Percentiles rank a stretch among this genome's conserved stretches.
phyloP scores from a whole-genome alignment of 2,329 filamentous ascomycete species.

The Septoria petroselini region DNA sequence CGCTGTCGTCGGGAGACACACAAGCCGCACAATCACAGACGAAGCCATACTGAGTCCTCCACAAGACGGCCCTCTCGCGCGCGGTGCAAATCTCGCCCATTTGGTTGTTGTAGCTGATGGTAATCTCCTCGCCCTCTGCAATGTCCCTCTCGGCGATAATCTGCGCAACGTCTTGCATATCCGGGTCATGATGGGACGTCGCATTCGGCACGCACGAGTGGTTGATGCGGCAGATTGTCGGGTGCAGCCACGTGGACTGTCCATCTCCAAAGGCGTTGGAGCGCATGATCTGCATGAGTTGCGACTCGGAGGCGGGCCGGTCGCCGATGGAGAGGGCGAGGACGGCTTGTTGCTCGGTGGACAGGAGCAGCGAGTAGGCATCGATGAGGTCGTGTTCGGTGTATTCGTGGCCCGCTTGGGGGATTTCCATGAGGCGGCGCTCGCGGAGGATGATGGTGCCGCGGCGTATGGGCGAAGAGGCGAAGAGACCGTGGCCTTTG shows the following conservation, averaged over 20 bases:
- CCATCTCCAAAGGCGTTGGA: constrained; percentile 18
- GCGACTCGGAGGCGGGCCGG: neutral
- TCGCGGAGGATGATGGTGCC: constrained; percentile 16
- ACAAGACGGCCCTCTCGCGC: constrained; percentile 8
- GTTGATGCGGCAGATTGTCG: constrained; percentile 16
- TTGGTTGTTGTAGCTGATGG: constrained; percentile 15
- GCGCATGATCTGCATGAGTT: constrained; percentile 14
- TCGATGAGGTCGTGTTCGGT: constrained; percentile 6
- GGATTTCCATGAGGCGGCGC: constrained; percentile 10
- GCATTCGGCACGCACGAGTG: constrained; percentile 18
- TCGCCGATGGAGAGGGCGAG: constrained; percentile 5
- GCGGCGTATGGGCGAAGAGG: constrained; percentile 5
- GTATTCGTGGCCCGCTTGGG: constrained; percentile 4
- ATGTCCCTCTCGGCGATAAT: constrained; percentile 16
- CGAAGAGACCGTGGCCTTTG: constrained; percentile 16
- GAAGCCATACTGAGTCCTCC: constrained; percentile 17
- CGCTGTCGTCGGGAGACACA: too few species aligned
- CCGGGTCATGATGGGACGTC: constrained; percentile 5
- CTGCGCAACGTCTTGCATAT: constrained; percentile 9
- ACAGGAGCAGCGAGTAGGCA: constrained; percentile 7
- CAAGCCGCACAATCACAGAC: constrained; percentile 13
- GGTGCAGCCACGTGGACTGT: constrained; percentile 13
- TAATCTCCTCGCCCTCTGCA: constrained; percentile 15
- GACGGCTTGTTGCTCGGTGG: constrained; percentile 4
- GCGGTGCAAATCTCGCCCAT: constrained; percentile 17